Evolutionary conservation across 2,329 filamentous ascomycete species (phyloP).

Genomic region (Nigrograna mackinnonii): DNA sequence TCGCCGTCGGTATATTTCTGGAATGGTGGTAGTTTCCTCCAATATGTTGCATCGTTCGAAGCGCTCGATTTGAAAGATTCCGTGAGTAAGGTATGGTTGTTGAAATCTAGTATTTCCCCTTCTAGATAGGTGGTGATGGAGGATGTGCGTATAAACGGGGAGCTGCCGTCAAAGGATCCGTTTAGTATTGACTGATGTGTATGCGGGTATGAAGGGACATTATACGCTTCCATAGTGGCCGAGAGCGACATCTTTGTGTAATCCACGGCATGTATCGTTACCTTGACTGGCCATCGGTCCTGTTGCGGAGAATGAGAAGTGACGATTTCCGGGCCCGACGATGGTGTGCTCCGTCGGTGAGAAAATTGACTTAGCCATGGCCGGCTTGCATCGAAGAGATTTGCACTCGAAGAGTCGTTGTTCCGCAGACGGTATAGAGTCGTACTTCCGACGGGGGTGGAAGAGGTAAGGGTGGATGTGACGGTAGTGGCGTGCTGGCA

Average conservation of each 20-base stretch:
- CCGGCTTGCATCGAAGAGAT: constrained; percentile 31
- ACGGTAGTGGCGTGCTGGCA: constrained; percentile 60
- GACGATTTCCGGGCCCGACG: constrained; percentile 18
- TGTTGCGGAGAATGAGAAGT: constrained; percentile 41
- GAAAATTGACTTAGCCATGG: constrained; percentile 43
- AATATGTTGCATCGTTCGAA: constrained; percentile 51
- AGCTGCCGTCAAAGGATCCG: constrained; percentile 11
- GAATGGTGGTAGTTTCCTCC: constrained; percentile 53
- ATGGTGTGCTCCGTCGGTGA: constrained; percentile 20
- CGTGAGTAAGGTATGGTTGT: constrained; percentile 55
- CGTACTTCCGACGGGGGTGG: constrained; percentile 13
- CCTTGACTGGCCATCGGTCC: constrained; percentile 69
- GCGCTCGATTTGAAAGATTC: constrained; percentile 51
- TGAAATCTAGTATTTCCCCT: constrained; percentile 69
- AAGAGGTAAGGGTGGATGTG: constrained; percentile 21
- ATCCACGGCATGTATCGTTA: constrained; percentile 67
- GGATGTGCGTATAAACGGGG: constrained; percentile 37
- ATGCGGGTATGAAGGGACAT: constrained; percentile 58
- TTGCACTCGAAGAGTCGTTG: constrained; percentile 22
- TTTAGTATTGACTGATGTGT: constrained; percentile 28
- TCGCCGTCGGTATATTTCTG: constrained; percentile 42
- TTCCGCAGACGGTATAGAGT: constrained; percentile 29
- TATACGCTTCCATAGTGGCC: constrained; percentile 72
- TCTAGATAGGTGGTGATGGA: constrained; percentile 68
- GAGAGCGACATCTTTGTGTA: constrained; percentile 63